phyloP scores from a whole-genome alignment of 2,329 filamentous ascomycete species.

The Dactylonectria macrodidyma region DNA sequence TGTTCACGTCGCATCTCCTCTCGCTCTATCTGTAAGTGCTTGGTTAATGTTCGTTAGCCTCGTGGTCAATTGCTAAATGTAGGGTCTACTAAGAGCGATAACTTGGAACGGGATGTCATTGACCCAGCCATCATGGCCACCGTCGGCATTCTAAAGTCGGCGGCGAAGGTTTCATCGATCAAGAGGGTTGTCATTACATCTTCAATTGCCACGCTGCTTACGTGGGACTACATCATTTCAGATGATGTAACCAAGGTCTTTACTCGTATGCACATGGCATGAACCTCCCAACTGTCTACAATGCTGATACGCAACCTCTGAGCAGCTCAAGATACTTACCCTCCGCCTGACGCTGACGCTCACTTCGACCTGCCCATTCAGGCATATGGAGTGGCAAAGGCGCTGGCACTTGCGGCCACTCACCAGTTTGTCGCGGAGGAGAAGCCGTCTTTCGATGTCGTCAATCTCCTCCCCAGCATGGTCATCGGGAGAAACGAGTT shows the following conservation, averaged over 20 bases:
- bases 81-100: background rate
- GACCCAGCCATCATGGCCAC: background rate
- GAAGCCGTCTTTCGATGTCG: slow-evolving; percentile 53
- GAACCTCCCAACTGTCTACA: background rate
- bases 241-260: background rate
- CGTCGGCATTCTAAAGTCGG: background rate
- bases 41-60: no score
- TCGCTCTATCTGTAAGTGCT: no score
- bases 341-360: background rate
- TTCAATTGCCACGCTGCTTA: background rate
- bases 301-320: background rate
- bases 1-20: slow-evolving; percentile 5
- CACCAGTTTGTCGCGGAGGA: slow-evolving; percentile 52
- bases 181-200: slow-evolving; percentile 13
- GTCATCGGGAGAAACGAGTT: slow-evolving; percentile 56
- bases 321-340: background rate
- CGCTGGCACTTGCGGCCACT: slow-evolving; percentile 50
- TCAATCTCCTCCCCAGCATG: slow-evolving; percentile 55
- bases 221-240: slow-evolving; percentile 4
- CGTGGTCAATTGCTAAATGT: background rate
- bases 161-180: background rate
- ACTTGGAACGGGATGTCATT: background rate
- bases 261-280: background rate
- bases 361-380: slow-evolving; percentile 51
- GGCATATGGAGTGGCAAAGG: slow-evolving; percentile 56